Evolutionary conservation across 2,329 filamentous ascomycete species (phyloP).

Genomic region (Exophiala bonariae): DNA sequence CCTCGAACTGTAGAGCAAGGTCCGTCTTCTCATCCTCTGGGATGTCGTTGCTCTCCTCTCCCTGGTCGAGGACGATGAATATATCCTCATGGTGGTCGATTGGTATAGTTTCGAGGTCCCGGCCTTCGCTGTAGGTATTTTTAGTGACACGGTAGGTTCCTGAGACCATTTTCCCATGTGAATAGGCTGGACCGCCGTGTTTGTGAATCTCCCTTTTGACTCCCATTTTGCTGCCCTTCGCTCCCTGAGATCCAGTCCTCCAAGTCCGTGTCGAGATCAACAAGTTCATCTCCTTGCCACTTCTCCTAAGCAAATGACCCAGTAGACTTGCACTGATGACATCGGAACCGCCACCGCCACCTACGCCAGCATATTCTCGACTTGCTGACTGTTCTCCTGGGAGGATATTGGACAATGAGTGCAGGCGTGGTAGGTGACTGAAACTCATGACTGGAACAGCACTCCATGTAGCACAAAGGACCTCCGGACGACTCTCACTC

Average conservation of each 20-base stretch:
- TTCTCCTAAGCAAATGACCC: conserved; percentile 19
- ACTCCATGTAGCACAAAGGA: conserved; percentile 10
- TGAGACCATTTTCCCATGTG: conserved; percentile 16
- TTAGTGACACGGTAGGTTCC: conserved; percentile 23
- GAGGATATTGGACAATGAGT: conserved; percentile 16
- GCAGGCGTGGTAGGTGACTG: conserved; percentile 16
- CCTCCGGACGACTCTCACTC: background rate
- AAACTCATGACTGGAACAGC: conserved; percentile 20
- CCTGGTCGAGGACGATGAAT: conserved; percentile 28
- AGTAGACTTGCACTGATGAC: conserved; percentile 28
- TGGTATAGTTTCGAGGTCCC: conserved; percentile 26
- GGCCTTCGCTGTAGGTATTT: conserved; percentile 23
- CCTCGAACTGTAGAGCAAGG: conserved; percentile 21
- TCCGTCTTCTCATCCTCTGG: conserved; percentile 21
- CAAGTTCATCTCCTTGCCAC: conserved; percentile 23
- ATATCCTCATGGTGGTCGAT: conserved; percentile 21
- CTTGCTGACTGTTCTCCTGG: conserved; percentile 16
- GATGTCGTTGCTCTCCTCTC: conserved; percentile 17
- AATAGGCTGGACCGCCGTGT: conserved; percentile 20
- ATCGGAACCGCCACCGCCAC: conserved; percentile 27
- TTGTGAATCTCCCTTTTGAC: conserved; percentile 26
- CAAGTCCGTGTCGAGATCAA: conserved; percentile 27
- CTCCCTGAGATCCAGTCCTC: conserved; percentile 27
- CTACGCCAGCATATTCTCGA: conserved; percentile 24
- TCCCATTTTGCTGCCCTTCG: conserved; percentile 24